phyloP scores from a whole-genome alignment of 331 rosid genomes.

The Telfairia occidentalis region DNA sequence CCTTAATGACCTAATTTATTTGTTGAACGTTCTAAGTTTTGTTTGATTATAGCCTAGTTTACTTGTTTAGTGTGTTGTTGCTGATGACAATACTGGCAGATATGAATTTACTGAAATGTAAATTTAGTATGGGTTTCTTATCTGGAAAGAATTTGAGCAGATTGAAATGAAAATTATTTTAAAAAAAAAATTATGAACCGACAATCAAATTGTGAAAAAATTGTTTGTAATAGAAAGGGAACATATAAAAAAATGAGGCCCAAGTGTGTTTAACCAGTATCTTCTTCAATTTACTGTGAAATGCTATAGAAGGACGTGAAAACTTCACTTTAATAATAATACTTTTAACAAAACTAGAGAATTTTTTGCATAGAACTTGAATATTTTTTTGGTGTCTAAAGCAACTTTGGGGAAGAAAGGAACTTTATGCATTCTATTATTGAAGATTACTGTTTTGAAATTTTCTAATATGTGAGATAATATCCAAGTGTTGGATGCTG shows the following conservation, averaged over 20 bases:
- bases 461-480: neutral
- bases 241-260: neutral
- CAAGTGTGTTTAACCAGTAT: neutral
- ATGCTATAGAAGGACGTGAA: neutral
- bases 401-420: neutral
- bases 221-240: neutral
- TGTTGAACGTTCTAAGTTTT: neutral
- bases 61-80: neutral
- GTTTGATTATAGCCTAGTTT: neutral
- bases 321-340: neutral
- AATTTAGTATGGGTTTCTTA: neutral
- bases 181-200: neutral
- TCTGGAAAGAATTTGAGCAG: neutral
- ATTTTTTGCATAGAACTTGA: neutral
- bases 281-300: neutral
- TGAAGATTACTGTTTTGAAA: neutral
- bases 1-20: neutral
- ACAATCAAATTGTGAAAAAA: neutral
- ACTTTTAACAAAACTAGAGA: neutral
- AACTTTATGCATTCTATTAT: neutral
- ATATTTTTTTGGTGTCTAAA: neutral
- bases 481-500: constrained; percentile 35
- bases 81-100: neutral
- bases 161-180: neutral
- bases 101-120: neutral